Percentiles rank a stretch among this genome's conserved stretches.
Evolutionary conservation across 495 filamentous ascomycete genomes (phyloP).

Genomic region (Cercophora scortea): DNA sequence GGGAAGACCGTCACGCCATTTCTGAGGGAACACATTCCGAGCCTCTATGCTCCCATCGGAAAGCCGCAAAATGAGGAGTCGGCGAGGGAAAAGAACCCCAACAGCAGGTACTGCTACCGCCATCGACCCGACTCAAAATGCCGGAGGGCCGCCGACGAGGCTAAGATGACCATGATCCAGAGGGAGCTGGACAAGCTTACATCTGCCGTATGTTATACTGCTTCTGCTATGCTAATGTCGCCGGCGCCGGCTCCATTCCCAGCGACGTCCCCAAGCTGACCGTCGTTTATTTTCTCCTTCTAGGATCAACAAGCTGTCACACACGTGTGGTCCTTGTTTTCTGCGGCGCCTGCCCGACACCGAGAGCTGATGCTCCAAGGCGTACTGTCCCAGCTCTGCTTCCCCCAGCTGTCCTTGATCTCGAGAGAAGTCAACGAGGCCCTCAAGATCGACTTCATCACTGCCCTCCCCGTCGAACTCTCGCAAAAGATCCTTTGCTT

Average conservation of each 20-base stretch:
- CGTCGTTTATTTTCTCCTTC: no score
- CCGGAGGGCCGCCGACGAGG: slow-evolving; percentile 82
- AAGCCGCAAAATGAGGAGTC: slow-evolving; percentile 32
- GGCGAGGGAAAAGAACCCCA: slow-evolving; percentile 45
- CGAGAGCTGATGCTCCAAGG: slow-evolving; percentile 92
- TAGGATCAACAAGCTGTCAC: slow-evolving; percentile 76
- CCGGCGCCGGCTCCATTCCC: no score
- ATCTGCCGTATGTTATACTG: slow-evolving; percentile 39
- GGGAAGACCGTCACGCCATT: slow-evolving; percentile 66
- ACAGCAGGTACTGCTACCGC: slow-evolving; percentile 92
- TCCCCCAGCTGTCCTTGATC: slow-evolving; percentile 89
- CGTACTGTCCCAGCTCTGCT: slow-evolving; percentile 92
- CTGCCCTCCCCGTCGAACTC: slow-evolving; percentile 79
- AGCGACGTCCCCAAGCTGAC: no score
- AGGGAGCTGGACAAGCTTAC: slow-evolving; percentile 75
- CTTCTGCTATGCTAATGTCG: no score
- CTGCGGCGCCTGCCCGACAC: slow-evolving; percentile 87
- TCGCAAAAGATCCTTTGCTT: slow-evolving; percentile 89
- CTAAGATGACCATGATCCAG: slow-evolving; percentile 91
- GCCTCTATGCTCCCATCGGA: slow-evolving; percentile 67
- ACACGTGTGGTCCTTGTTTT: slow-evolving; percentile 96
- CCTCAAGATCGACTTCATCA: slow-evolving; percentile 91
- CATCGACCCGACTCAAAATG: slow-evolving; percentile 94
- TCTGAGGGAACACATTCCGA: slow-evolving; percentile 76
- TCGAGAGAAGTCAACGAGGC: slow-evolving; percentile 81